Evolutionary conservation across 805 yeast genomes (phyloP), one percentile per base, ranked within the genome.

Genomic region (Candida sithepensis): DNA sequence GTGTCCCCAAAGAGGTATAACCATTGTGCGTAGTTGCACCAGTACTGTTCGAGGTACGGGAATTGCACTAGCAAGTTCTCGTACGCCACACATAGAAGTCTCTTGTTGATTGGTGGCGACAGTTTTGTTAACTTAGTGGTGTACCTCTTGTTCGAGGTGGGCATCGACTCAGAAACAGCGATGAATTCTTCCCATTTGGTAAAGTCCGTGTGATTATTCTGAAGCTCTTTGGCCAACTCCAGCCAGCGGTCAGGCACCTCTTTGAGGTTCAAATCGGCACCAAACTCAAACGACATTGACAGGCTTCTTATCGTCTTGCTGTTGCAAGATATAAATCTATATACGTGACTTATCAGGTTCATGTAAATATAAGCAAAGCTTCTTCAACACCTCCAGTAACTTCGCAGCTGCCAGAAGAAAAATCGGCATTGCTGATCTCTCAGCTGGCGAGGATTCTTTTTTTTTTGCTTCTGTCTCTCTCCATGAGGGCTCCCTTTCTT

Each of bases 1-100:
- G 78, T 68, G 42, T 69, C 56, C 1, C 80, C 81, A 26, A 78
- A 57, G 28, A 61, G 64, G 52, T 71, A 75, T 52, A 73, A 75
- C 70, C 74, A 66, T 3, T 63, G 56, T 0, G 85, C 84, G 58
- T 66, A 79, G 34, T 73, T 68, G n/a, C 78, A 63, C 87, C 87
- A 82, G 55, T 78, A 78, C 40, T 75, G 77, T 51, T 74, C 79
- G 26, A 75, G 61, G 4, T 66, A 59, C 0, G 88, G 87, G 54
- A 64, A 81, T 41, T 70, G 68, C 1, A 60, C 59, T 14, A 82
- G 64, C 13, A 81, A 58, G 36, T 73, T 68, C 39, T 67, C 68
- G 52, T 73, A 78, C 2, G 77, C 59, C 3, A 63, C 49, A 39
- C 74, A 56, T 32, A 80, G 57, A 9, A 69, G 48, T 19, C 65